A percentile compares a stretch with the other conserved stretches of the same genome.
These are phyloP conservation scores for Candida chauliodis DNA, from an alignment of 805 yeast species.

Conservation along the genomic window DNA sequence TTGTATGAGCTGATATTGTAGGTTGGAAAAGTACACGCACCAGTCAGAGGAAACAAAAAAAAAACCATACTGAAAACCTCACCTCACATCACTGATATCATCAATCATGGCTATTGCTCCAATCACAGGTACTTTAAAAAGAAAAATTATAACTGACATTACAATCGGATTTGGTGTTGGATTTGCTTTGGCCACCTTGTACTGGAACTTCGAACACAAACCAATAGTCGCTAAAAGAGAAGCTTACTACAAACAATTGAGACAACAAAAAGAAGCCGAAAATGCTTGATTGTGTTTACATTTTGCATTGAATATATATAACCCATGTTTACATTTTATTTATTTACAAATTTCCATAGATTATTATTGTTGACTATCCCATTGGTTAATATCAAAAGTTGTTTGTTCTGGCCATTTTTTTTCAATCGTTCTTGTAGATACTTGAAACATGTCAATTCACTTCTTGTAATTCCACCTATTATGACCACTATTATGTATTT, in stretches of 20 bases:
- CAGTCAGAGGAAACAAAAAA: neutral
- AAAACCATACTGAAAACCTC: neutral
- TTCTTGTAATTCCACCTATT: slow-evolving; percentile 83
- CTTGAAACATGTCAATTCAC: slow-evolving; percentile 74
- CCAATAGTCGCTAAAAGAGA: slow-evolving; percentile 73
- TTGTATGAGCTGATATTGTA: neutral
- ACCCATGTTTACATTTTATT: neutral
- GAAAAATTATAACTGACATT: slow-evolving; percentile 77
- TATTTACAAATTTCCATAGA: slow-evolving; percentile 13
- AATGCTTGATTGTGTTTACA: slow-evolving; percentile 23
- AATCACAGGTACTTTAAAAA: slow-evolving; percentile 78
- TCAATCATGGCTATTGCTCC: slow-evolving; percentile 72
- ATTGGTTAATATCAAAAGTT: slow-evolving; percentile 41
- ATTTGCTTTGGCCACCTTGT: slow-evolving; percentile 53
- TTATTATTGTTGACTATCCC: slow-evolving; percentile 39
- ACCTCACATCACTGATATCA: neutral
- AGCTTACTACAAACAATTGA: slow-evolving; percentile 74
- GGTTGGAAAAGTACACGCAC: neutral
- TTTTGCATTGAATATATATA: slow-evolving; percentile 5
- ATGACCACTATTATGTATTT: slow-evolving; percentile 46
- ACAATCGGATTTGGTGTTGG: slow-evolving; percentile 64
- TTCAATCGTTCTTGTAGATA: slow-evolving; percentile 49
- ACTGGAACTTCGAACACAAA: slow-evolving; percentile 89
- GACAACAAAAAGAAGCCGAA: slow-evolving; percentile 66
- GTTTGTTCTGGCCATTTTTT: slow-evolving; percentile 23